Evolutionary conservation across 164 flowering plant genomes (phyloP), one percentile per base, ranked within the genome.

Genomic region (Stephania cephalantha): DNA sequence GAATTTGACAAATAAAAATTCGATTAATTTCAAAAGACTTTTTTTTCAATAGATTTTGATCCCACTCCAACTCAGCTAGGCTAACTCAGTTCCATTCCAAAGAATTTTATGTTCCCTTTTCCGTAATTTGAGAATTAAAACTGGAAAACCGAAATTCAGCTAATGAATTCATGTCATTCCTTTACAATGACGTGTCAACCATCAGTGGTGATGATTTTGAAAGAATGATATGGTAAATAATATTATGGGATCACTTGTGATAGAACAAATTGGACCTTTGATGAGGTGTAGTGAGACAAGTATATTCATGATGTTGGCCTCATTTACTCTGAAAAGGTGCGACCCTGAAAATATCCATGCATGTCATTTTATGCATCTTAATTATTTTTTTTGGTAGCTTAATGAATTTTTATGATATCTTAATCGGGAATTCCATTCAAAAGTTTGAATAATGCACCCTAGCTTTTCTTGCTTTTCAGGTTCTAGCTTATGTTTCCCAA

Each of bases 401-500:
- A 35, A 2, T 35, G 42, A 35, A 35, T 35, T 35, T 35, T 35
- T 35, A 35, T 35, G 42, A 35, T 35, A 35, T 35, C 2, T 35
- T 35, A 4, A 35, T 35, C 4, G 42, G 42, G 42, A 35, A 2
- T 15, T 35, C 29, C 13, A 31, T 53, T 13, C 74, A 15, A 46
- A 29, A 46, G 55, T 71, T 22, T 20, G 35, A 58, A 12, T 78
- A 15, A 55, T 53, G 67, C 74, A 11, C 71, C 46, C 50, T 76
- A 29, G 70, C 83, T 46, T 74, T 75, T 67, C 17, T 77, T 55
- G n/a, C 68, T 72, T 74, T 82, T 68, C 88, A 96, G 99, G 80
- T 96, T 79, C 84, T 96, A 80, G 98, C 97, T 46, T 95, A 89
- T 85, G 99, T 95, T 46, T 95, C 99, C 71, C 97, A 96, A 88